A percentile compares a stretch with the other conserved stretches of the same genome.
These are phyloP conservation scores for Fusarium irregulare DNA, from an alignment of 2,329 filamentous ascomycete genomes.

Conservation along the genomic window DNA sequence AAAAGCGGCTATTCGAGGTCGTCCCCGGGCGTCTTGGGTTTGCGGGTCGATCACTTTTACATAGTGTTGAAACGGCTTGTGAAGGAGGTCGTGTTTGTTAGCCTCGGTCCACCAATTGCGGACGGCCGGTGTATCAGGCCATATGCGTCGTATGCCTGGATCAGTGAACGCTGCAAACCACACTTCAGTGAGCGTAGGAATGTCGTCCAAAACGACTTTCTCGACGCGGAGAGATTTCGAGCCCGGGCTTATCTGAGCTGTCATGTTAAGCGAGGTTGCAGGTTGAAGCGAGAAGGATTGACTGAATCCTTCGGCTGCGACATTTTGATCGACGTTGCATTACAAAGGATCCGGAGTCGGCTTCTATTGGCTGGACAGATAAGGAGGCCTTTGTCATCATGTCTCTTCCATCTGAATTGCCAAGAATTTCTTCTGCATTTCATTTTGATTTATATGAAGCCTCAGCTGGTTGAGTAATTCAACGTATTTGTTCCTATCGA, in stretches of 20 bases:
- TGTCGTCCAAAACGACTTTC: slow-evolving; percentile 13
- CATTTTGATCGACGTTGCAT: not conserved
- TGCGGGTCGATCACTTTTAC: slow-evolving; percentile 32
- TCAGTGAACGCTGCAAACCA: slow-evolving; percentile 37
- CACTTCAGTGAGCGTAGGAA: slow-evolving; percentile 21
- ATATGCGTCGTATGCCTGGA: slow-evolving; percentile 17
- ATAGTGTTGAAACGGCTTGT: slow-evolving; percentile 36
- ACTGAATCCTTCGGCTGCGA: not conserved
- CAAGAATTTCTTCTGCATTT: not conserved
- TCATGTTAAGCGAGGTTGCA: not conserved
- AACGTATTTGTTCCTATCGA: not conserved
- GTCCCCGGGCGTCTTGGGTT: slow-evolving; percentile 11
- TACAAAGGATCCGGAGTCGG: not conserved
- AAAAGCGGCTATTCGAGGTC: slow-evolving; percentile 28
- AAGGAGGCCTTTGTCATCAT: slow-evolving; percentile 1
- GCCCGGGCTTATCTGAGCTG: not conserved
- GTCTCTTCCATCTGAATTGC: too few species aligned
- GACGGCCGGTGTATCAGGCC: slow-evolving; percentile 35
- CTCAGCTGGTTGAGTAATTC: not conserved
- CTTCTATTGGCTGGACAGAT: not conserved
- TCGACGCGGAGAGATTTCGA: slow-evolving; percentile 5
- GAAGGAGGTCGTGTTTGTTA: slow-evolving; percentile 21
- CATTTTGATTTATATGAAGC: not conserved
- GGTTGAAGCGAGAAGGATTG: not conserved
- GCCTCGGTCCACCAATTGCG: slow-evolving; percentile 36